These are phyloP conservation scores for Gentiana macrophylla DNA, from an alignment of 257 asterid genomes.

Conservation along the genomic window DNA sequence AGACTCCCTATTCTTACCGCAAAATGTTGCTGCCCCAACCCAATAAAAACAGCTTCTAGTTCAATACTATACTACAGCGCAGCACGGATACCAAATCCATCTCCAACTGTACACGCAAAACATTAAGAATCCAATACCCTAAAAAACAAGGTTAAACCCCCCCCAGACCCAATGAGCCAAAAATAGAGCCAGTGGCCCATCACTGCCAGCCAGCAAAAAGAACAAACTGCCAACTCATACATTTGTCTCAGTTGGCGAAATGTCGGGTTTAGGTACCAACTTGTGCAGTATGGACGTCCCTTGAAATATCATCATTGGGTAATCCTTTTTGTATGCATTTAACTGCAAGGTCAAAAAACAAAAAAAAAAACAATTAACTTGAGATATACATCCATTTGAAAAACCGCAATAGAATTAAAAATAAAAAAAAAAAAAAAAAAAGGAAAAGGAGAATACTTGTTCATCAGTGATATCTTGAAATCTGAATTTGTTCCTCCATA, in stretches of 20 bases:
- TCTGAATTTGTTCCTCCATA: constrained; percentile 40
- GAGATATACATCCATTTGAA: background rate
- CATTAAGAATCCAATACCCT: too few species aligned
- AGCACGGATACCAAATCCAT: too few species aligned
- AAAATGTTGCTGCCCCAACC: too few species aligned
- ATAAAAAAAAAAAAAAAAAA: constrained; percentile 2
- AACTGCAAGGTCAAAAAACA: constrained; percentile 32
- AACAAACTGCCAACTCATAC: constrained; percentile 1
- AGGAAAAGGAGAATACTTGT: constrained; percentile 20
- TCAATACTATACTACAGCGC: too few species aligned
- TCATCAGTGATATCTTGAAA: constrained; percentile 24
- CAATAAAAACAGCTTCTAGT: too few species aligned
- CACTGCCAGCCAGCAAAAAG: too few species aligned
- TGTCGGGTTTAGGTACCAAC: constrained; percentile 21
- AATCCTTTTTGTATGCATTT: constrained; percentile 31
- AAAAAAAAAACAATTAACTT: background rate
- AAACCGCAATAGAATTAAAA: background rate
- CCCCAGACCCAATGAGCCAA: too few species aligned
- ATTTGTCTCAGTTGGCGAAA: constrained; percentile 1
- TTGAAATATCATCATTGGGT: constrained; percentile 59
- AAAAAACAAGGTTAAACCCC: too few species aligned
- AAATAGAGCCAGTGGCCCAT: too few species aligned
- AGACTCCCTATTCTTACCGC: too few species aligned
- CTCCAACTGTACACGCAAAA: too few species aligned
- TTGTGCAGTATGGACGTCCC: constrained; percentile 65